Evolutionary conservation across 495 filamentous ascomycete genomes (phyloP).

Genomic region (Penicillium salamii): DNA sequence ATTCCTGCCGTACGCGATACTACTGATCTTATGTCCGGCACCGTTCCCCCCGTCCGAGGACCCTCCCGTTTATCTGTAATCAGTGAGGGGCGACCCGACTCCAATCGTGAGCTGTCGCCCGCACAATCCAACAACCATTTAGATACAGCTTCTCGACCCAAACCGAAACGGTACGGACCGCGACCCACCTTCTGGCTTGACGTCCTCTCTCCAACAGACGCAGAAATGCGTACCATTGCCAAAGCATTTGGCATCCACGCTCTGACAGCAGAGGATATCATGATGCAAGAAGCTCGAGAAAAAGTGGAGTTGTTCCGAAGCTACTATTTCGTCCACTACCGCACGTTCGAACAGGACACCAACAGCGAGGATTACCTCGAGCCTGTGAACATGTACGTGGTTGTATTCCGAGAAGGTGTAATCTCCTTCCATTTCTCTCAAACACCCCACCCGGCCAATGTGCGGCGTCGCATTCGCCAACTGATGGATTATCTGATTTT

Average conservation of each 20-base stretch:
- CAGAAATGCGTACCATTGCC: conserved; percentile 86
- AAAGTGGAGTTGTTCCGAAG: conserved; percentile 96
- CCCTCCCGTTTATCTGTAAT: conserved; percentile 29
- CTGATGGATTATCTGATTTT: conserved; percentile 91
- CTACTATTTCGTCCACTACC: conserved; percentile 98
- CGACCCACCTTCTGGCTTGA: conserved; percentile 96
- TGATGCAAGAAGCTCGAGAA: conserved; percentile 93
- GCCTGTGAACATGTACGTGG: conserved; percentile 95
- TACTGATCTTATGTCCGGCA: conserved; percentile 18
- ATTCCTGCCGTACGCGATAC: conserved; percentile 12
- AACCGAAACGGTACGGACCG: conserved; percentile 73
- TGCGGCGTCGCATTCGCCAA: conserved; percentile 88
- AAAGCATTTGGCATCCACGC: conserved; percentile 95
- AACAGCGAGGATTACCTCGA: conserved; percentile 86
- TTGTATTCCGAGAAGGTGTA: conserved; percentile 94
- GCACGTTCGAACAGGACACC: conserved; percentile 91
- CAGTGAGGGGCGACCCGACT: conserved; percentile 32
- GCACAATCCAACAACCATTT: conserved; percentile 19
- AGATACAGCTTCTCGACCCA: conserved; percentile 15
- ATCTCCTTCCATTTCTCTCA: conserved; percentile 94
- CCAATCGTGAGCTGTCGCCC: conserved; percentile 22
- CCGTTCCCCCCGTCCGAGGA: conserved; percentile 32
- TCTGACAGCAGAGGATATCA: conserved; percentile 91
- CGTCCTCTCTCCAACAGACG: conserved; percentile 82
- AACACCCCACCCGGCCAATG: conserved; percentile 92